Conservation (phyloP, 2,329 filamentous ascomycete genomes). For the Calonectria fujianensis region DNA sequence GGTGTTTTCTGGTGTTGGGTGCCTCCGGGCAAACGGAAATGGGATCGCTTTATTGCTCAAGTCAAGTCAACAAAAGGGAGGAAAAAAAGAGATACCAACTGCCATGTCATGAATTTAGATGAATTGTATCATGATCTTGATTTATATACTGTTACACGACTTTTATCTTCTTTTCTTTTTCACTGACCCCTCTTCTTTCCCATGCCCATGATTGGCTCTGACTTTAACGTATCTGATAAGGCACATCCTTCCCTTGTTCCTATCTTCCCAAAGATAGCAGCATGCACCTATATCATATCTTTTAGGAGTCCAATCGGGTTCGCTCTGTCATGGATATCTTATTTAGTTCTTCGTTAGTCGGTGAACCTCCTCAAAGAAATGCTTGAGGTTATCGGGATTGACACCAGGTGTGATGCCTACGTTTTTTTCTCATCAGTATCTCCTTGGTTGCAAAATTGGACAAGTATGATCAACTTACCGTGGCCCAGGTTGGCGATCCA, state of each 20-base stretch:
- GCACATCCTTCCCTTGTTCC: neutral
- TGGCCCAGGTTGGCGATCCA: slow-evolving; percentile 99
- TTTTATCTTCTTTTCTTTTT: slow-evolving; percentile 41
- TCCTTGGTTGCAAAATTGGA: neutral
- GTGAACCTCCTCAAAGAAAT: slow-evolving; percentile 96
- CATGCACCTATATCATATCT: neutral
- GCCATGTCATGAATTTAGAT: slow-evolving; percentile 38
- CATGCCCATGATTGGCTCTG: slow-evolving; percentile 30
- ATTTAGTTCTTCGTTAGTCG: slow-evolving; percentile 72
- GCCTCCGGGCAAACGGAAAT: slow-evolving; percentile 41
- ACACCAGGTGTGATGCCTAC: slow-evolving; percentile 94
- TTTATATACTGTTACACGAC: slow-evolving; percentile 49
- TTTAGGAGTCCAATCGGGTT: neutral
- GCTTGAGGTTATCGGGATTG: slow-evolving; percentile 92
- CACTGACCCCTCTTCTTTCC: slow-evolving; percentile 31
- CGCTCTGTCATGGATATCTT: neutral
- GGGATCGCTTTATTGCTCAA: slow-evolving; percentile 32
- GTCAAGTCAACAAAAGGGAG: slow-evolving; percentile 30
- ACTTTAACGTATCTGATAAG: slow-evolving; percentile 36
- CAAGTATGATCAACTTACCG: slow-evolving; percentile 74
- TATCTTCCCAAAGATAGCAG: slow-evolving; percentile 27
- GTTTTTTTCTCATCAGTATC: slow-evolving; percentile 37
- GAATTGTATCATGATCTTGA: slow-evolving; percentile 42
- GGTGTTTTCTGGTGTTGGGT: slow-evolving; percentile 52
- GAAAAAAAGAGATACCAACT: slow-evolving; percentile 51